Evolutionary conservation across 805 yeast genomes (phyloP), one percentile per base, ranked within the genome.

Genomic region (Hanseniaspora vineae): DNA sequence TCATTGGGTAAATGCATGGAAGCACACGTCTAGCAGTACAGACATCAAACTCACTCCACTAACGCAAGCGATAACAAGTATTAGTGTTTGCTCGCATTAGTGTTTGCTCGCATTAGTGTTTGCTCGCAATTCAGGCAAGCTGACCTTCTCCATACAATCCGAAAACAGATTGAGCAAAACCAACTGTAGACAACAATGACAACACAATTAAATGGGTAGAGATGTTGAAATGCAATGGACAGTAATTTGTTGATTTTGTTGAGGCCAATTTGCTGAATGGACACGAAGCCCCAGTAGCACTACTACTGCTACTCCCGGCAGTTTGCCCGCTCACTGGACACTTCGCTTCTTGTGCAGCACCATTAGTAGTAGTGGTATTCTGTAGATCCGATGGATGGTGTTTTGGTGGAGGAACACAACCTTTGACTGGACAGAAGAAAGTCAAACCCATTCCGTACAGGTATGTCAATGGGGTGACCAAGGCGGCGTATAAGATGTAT

Each of bases 401-500:
- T 52, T 19, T 49, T 50, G 42, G 53, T 49, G 31, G 51, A 49
- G 18, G 53, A 50, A n/a, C 49, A 51, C 8, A 46, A 50, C 53
- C 53, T 49, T 33, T 55, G 15, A 44, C 13, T n/a, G 40, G 40
- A 37, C 40, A 37, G 11, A 40, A 20, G 14, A 18, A 14, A 6
- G 17, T 46, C 14, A 39, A 39, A 31, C 43, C 10, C 31, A 44
- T 13, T 12, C 49, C 52, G 18, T 45, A 48, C 2, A 29, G 9
- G 4, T 15, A 35, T 14, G 50, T 42, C 11, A 45, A 9, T 31
- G 50, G 50, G 4, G 47, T 48, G 4, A 48, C 31, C 52, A 46
- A 49, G 58, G 81, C 71, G 44, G 82, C 69, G 59, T 84, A 84
- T 13, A 84, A 57, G 57, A 84, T 70, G 59, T 83, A 84, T 18